Conservation (phyloP, 2,329 filamentous ascomycete genomes). For the Alternaria conjuncta region DNA sequence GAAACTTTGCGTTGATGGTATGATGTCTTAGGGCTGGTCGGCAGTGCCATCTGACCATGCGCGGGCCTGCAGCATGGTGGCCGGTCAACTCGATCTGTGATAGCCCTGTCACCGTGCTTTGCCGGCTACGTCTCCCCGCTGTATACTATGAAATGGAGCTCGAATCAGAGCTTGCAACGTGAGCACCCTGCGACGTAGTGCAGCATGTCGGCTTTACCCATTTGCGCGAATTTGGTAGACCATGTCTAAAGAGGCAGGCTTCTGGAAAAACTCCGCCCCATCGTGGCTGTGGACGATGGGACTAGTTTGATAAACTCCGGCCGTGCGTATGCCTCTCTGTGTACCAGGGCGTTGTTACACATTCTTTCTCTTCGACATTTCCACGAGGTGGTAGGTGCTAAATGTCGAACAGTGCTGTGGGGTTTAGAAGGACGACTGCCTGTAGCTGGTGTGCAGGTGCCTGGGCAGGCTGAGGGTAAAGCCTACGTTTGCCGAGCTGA, state of each 20-base stretch:
- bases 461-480: conserved; percentile 5
- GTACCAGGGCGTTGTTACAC: neutral
- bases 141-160: conserved; percentile 1
- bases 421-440: conserved; percentile 1
- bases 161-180: conserved; percentile 20
- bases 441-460: neutral
- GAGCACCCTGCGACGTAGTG: conserved; percentile 12
- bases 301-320: conserved; percentile 6
- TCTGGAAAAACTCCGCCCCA: conserved; percentile 24
- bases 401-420: neutral
- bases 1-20: conserved; percentile 12
- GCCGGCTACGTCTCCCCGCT: conserved; percentile 12
- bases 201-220: conserved; percentile 13
- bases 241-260: conserved; percentile 13
- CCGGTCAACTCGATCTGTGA: conserved; percentile 22
- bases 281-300: conserved; percentile 23
- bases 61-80: conserved; percentile 12
- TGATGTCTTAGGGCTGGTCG: conserved; percentile 16
- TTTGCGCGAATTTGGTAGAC: conserved; percentile 16
- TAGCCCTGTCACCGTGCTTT: conserved; percentile 10
- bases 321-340: neutral
- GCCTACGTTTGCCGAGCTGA: conserved; percentile 16
- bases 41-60: conserved; percentile 27
- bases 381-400: neutral
- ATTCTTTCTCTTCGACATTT: neutral